These are phyloP conservation scores for Hawksworthiomyces lignivorus DNA, from an alignment of 2,329 filamentous ascomycete species.

Conservation along the genomic window DNA sequence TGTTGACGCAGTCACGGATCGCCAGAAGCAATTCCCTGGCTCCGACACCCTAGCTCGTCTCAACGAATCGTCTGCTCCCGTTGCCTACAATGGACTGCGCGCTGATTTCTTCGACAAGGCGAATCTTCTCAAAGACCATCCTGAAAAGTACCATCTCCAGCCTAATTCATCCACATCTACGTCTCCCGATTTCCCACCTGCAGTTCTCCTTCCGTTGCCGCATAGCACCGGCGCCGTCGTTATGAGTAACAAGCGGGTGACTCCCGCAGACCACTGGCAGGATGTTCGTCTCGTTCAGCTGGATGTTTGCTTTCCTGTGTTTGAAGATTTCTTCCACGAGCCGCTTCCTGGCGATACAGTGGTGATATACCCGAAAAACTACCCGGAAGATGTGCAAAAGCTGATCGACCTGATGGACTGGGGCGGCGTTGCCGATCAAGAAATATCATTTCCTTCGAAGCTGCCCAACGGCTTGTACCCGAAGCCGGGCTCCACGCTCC, in stretches of 20 bases:
- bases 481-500: constrained; percentile 49
- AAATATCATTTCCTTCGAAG: constrained; percentile 44
- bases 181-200: constrained; percentile 18
- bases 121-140: constrained; percentile 29
- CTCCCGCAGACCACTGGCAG: constrained; percentile 75
- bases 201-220: constrained; percentile 46
- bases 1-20: constrained; percentile 17
- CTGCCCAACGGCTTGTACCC: constrained; percentile 9
- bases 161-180: constrained; percentile 1
- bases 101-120: constrained; percentile 25
- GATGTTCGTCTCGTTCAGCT: constrained; percentile 80
- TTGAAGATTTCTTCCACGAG: constrained; percentile 16
- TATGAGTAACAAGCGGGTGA: constrained; percentile 62
- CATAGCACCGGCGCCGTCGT: constrained; percentile 51
- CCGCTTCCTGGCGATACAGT: constrained; percentile 70
- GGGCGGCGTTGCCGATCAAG: constrained; percentile 61
- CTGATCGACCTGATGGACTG: constrained; percentile 76
- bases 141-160: constrained; percentile 25
- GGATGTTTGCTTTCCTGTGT: constrained; percentile 27
- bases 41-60: no score
- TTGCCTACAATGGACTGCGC: no score
- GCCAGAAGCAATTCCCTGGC: no score
- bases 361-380: constrained; percentile 82
- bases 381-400: constrained; percentile 66
- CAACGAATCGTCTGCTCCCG: no score